Evolutionary conservation across 169 alveolate species (phyloP).

Genomic region (Toxoplasma gondii): DNA sequence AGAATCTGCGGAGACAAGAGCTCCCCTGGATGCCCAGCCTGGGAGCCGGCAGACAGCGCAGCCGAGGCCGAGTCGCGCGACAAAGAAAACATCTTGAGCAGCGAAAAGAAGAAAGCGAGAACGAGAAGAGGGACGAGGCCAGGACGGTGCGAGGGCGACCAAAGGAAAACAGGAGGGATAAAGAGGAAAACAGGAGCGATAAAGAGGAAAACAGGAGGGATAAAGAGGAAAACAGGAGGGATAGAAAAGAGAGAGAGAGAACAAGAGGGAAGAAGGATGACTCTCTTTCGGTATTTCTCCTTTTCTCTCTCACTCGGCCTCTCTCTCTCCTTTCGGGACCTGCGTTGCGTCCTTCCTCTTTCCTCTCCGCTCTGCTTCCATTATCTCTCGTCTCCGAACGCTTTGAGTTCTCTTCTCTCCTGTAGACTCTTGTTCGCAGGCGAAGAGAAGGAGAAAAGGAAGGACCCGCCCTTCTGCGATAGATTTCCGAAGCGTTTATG

Average conservation of each 20-base stretch:
- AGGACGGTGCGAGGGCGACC: not conserved
- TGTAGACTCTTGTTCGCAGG: too few species aligned
- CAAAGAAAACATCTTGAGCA: not conserved
- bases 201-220: not conserved
- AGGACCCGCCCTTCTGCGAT: too few species aligned
- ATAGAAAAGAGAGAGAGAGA: not conserved
- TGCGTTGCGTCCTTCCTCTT: too few species aligned
- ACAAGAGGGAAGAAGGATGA: not conserved
- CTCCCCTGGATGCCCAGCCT: not conserved
- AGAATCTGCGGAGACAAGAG: not conserved
- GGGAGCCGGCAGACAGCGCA: not conserved
- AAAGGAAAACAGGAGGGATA: too few species aligned
- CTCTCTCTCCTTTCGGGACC: too few species aligned
- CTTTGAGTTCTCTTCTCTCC: too few species aligned
- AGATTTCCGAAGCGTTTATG: too few species aligned
- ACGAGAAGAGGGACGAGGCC: not conserved
- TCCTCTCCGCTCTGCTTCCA: too few species aligned
- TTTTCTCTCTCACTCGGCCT: too few species aligned
- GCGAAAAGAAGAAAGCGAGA: not conserved
- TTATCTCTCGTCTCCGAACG: too few species aligned
- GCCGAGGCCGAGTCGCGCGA: not conserved
- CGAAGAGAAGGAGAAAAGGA: too few species aligned
- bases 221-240: not conserved
- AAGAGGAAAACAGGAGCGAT: not conserved
- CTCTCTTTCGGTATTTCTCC: too few species aligned